Evolutionary conservation across 805 yeast species (phyloP).

Genomic region (Wickerhamiella siamensis): DNA sequence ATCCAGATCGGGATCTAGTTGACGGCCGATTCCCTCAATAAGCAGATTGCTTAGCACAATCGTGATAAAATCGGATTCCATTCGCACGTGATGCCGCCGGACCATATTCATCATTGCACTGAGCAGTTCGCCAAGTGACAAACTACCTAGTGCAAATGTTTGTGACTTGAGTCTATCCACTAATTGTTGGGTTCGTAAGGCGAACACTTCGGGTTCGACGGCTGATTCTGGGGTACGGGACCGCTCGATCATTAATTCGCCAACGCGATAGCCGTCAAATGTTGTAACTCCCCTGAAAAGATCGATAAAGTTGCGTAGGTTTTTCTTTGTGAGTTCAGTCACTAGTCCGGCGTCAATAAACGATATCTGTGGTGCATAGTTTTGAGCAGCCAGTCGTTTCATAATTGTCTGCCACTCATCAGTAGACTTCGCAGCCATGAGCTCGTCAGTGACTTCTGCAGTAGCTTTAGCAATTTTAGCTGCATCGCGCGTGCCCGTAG

Average conservation of each 20-base stretch:
- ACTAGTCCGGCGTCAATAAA: slow-evolving; percentile 88
- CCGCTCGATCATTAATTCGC: slow-evolving; percentile 88
- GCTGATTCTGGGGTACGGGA: slow-evolving; percentile 92
- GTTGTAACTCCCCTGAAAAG: slow-evolving; percentile 76
- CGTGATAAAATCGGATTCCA: slow-evolving; percentile 95
- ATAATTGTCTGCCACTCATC: slow-evolving; percentile 37
- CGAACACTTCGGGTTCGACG: slow-evolving; percentile 69
- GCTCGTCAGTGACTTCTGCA: slow-evolving; percentile 14
- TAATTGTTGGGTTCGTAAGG: slow-evolving; percentile 69
- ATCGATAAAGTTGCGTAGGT: slow-evolving; percentile 76
- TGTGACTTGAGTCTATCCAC: slow-evolving; percentile 70
- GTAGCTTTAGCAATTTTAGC: slow-evolving; percentile 14
- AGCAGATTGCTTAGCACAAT: slow-evolving; percentile 87
- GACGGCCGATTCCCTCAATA: slow-evolving; percentile 91
- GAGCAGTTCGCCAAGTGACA: slow-evolving; percentile 80
- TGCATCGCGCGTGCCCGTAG: slow-evolving; percentile 21
- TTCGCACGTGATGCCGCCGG: slow-evolving; percentile 81
- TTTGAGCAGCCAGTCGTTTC: slow-evolving; percentile 33
- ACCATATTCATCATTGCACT: slow-evolving; percentile 86
- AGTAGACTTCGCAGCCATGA: slow-evolving; percentile 18
- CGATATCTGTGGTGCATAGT: slow-evolving; percentile 74
- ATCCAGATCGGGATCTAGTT: slow-evolving; percentile 82
- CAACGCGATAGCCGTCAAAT: slow-evolving; percentile 90
- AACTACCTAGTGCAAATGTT: slow-evolving; percentile 83
- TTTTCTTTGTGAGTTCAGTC: slow-evolving; percentile 66